A percentile compares a stretch with the other conserved stretches of the same genome.
Conservation (phyloP, 208 protist genomes). For the Acanthamoeba lenticulata region DNA sequence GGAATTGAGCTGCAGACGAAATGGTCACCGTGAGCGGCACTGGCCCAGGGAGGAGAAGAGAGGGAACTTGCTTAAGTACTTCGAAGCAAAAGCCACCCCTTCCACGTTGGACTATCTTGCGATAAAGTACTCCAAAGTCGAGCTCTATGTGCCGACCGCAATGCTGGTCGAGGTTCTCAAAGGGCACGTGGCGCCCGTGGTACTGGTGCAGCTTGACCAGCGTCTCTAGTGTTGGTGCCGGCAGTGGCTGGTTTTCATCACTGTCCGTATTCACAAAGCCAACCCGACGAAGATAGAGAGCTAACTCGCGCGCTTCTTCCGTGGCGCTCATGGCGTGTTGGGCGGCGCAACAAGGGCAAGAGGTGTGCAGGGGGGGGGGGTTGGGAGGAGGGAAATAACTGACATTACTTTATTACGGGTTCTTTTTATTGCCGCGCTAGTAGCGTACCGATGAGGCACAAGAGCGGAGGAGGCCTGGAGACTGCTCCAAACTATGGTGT, state of each 20-base stretch:
- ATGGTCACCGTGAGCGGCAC: not conserved
- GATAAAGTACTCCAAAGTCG: not conserved
- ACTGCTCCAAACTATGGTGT: no score
- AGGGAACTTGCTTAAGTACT: not conserved
- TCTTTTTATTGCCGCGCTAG: no score
- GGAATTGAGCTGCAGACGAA: not conserved
- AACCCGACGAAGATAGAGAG: not conserved
- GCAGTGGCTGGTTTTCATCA: not conserved
- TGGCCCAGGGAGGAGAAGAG: not conserved
- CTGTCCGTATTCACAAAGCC: not conserved
- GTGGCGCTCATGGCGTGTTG: no score
- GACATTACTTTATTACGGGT: no score
- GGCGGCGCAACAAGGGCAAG: no score
- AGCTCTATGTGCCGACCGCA: not conserved
- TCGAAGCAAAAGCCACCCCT: conserved; percentile 18
- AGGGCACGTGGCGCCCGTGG: not conserved
- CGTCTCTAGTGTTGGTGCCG: not conserved
- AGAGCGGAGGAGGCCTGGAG: no score
- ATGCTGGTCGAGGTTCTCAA: conserved; percentile 48
- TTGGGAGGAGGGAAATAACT: no score
- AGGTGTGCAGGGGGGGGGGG: no score
- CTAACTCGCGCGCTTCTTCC: not conserved
- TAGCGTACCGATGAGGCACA: no score
- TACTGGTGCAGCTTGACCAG: not conserved
- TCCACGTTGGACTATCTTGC: not conserved